Evolutionary conservation across 352 stramenopile genomes (phyloP).

Genomic region (Thraustochytrium sp.): DNA sequence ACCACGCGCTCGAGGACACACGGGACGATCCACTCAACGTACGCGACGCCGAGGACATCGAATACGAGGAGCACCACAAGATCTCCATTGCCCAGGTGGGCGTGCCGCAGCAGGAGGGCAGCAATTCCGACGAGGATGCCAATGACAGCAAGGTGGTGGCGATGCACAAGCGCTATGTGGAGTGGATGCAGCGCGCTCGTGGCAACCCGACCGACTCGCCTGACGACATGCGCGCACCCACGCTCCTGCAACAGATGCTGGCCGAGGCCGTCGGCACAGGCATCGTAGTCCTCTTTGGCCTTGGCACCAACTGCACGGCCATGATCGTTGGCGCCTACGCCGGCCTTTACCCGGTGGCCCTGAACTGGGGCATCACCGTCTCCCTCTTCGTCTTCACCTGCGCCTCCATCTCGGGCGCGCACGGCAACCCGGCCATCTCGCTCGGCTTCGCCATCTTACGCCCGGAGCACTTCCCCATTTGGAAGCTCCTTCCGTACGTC

Average conservation of each 20-base stretch:
- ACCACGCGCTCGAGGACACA: too few species aligned
- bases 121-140: too few species aligned
- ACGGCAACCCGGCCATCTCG: slow-evolving; percentile 65
- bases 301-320: neutral
- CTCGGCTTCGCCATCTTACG: slow-evolving; percentile 58
- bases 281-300: neutral
- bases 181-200: neutral
- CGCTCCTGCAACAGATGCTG: neutral
- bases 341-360: slow-evolving; percentile 53
- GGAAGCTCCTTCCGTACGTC: slow-evolving; percentile 60
- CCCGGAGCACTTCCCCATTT: slow-evolving; percentile 48
- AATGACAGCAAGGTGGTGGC: too few species aligned
- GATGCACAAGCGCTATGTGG: too few species aligned
- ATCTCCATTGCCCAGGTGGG: too few species aligned
- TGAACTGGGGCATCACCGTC: slow-evolving; percentile 56
- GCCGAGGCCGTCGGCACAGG: neutral
- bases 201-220: neutral
- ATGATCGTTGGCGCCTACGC: slow-evolving; percentile 11
- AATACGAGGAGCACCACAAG: too few species aligned
- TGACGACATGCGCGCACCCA: neutral
- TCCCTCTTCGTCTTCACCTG: slow-evolving; percentile 58
- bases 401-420: slow-evolving; percentile 57
- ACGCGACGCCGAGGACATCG: too few species aligned
- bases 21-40: too few species aligned
- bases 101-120: too few species aligned